Percentiles rank a stretch among this genome's conserved stretches.
These are phyloP conservation scores for Boletus subparvulus DNA, from an alignment of 768 basidiomycete species.

Conservation along the genomic window DNA sequence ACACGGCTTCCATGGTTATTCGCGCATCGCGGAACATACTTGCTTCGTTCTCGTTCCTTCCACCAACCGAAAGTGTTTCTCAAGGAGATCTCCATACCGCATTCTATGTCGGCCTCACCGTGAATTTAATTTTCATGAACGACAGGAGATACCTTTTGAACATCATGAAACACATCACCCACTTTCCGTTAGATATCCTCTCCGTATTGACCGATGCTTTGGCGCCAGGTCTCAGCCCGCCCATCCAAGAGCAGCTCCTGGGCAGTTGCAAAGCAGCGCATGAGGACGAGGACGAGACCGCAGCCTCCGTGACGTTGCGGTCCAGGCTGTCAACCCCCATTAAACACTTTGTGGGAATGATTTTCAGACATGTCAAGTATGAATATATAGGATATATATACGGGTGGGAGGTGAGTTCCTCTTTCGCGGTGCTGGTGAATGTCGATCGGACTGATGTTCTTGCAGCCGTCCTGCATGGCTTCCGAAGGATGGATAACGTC, in stretches of 20 bases:
- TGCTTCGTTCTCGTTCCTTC: constrained; percentile 28
- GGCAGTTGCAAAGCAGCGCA: constrained; percentile 32
- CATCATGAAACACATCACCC: constrained; percentile 33
- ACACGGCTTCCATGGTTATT: constrained; percentile 38
- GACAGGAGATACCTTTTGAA: constrained; percentile 33
- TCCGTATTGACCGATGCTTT: constrained; percentile 42
- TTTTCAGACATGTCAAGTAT: constrained; percentile 41
- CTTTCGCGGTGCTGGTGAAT: not conserved
- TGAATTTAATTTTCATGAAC: constrained; percentile 39
- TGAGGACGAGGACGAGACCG: constrained; percentile 32
- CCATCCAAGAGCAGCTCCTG: constrained; percentile 29
- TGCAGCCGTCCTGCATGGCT: constrained; percentile 37
- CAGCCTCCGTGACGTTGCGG: constrained; percentile 26
- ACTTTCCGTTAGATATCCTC: constrained; percentile 43
- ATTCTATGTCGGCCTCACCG: constrained; percentile 37
- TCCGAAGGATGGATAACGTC: constrained; percentile 43
- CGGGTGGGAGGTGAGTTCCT: constrained; percentile 47
- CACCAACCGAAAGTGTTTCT: constrained; percentile 19
- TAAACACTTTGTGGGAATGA: constrained; percentile 50
- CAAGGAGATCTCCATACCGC: constrained; percentile 38
- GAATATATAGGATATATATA: constrained; percentile 45
- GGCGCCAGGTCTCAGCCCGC: constrained; percentile 31
- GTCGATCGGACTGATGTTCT: not conserved
- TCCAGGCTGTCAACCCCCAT: constrained; percentile 27
- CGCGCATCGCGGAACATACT: constrained; percentile 42